A percentile compares a stretch with the other conserved stretches of the same genome.
Conservation (phyloP, 1,139 yeast species). For the Suhomyces terraborum region DNA sequence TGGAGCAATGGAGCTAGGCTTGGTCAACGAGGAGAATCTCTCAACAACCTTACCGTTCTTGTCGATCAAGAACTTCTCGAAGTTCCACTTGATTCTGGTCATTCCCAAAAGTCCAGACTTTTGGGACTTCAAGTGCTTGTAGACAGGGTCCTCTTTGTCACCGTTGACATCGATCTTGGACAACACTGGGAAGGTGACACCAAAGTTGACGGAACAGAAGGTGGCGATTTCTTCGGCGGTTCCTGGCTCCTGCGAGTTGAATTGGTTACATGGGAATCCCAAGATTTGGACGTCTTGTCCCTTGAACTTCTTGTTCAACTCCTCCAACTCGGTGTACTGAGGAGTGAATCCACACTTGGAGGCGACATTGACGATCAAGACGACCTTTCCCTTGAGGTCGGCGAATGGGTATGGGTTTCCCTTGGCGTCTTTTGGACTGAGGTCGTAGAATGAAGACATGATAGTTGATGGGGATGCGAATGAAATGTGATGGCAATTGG, state of each 20-base stretch:
- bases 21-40: slow-evolving; percentile 45
- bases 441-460: slow-evolving; percentile 46
- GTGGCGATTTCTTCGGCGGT: slow-evolving; percentile 40
- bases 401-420: slow-evolving; percentile 49
- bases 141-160: slow-evolving; percentile 74
- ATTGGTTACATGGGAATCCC: slow-evolving; percentile 89
- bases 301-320: slow-evolving; percentile 72
- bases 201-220: slow-evolving; percentile 43
- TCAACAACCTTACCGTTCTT: slow-evolving; percentile 49
- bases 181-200: slow-evolving; percentile 84
- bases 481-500: background rate
- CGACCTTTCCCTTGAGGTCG: slow-evolving; percentile 84
- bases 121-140: slow-evolving; percentile 65
- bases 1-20: slow-evolving; percentile 38
- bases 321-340: slow-evolving; percentile 78
- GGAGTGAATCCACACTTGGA: slow-evolving; percentile 90
- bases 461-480: background rate
- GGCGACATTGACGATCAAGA: slow-evolving; percentile 89
- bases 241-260: slow-evolving; percentile 53
- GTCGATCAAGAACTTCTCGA: slow-evolving; percentile 51
- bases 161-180: slow-evolving; percentile 92
- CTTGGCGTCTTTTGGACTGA: slow-evolving; percentile 40
- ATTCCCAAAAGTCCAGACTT: slow-evolving; percentile 48
- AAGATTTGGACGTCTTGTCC: slow-evolving; percentile 75
- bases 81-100: slow-evolving; percentile 53